Base-by-base conservation (phyloP, 2,329 filamentous ascomycete genomes). In the Dothideomycetes sp. region DNA sequence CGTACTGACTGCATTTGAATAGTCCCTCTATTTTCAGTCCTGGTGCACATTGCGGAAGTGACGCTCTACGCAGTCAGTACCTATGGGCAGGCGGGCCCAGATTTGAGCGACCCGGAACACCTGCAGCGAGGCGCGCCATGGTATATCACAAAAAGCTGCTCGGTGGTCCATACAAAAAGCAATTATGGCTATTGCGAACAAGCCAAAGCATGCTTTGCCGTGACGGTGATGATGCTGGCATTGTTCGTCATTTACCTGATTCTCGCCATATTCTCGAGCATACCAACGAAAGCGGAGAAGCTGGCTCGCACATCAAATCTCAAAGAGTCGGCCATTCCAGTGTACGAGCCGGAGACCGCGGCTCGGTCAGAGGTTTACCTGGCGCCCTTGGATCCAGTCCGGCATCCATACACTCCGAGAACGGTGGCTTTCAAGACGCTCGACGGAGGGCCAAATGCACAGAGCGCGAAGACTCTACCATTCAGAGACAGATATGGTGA, bases 71-170 rank as follows among this genome's bases (percentile, higher is more conserved):
- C 70, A 32, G 70, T 77, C 50, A 80, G 77, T 59, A 62, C 81
- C 43, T 77, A 79, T 57, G 78, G 80, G 36, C 83, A 88, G 58
- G 76, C 81, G 39, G 78, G 79, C 9, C 79, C 81, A 19, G 84
- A 89, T 61, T 75, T 79, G 53, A 74, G 73, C 47, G 83, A 89
- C 58, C 61, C 73, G 4, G 58, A 66, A 32, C 72, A 78, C 51
- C 72, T 72, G 4, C 77, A 78, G 51, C 66, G 68, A 18, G 69
- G 75, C 18, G 72, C 73, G 14, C 73, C 81, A 5, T 89, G 84
- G 84, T 88, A 87, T 57, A 75, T 88, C 49, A 72, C 73, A 39
- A 77, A 81, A 57, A 75, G 73, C 45, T 89, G 84, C 62, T 65
- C 60, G 38, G 68, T 80, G 29, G 77, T 79, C 2, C 36, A 44